phyloP scores from a whole-genome alignment of 768 basidiomycete genomes.

The Boletus subcaerulescens region DNA sequence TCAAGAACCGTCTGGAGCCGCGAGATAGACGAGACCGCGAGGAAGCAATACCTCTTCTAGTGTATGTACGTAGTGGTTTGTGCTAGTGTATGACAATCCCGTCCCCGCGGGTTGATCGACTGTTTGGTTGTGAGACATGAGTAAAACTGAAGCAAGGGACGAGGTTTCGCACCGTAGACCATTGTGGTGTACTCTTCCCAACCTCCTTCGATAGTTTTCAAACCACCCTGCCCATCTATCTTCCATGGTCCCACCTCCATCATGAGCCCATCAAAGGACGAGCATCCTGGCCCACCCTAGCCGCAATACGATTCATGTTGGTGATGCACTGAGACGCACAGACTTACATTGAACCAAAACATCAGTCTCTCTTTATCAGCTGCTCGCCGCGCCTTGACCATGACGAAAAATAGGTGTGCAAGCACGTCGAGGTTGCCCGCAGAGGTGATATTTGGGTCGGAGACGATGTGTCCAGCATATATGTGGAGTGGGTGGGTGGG shows the following conservation, averaged over 20 bases:
- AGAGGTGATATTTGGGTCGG: slow-evolving; percentile 61
- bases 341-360: slow-evolving; percentile 93
- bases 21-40: neutral
- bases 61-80: slow-evolving; percentile 80
- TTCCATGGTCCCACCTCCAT: slow-evolving; percentile 98
- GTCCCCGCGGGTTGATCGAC: slow-evolving; percentile 99
- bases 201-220: slow-evolving; percentile 76
- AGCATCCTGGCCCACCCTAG: slow-evolving; percentile 95
- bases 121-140: slow-evolving; percentile 33
- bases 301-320: neutral
- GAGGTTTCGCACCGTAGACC: slow-evolving; percentile 71
- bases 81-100: slow-evolving; percentile 86
- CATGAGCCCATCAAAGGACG: slow-evolving; percentile 94
- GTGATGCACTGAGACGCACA: neutral
- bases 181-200: slow-evolving; percentile 98
- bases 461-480: slow-evolving; percentile 82
- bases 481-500: slow-evolving; percentile 68
- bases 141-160: neutral
- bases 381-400: slow-evolving; percentile 79
- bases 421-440: slow-evolving; percentile 57
- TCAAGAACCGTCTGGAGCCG: neutral
- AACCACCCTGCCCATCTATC: slow-evolving; percentile 66
- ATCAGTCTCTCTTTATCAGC: slow-evolving; percentile 91
- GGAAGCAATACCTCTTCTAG: slow-evolving; percentile 55
- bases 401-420: slow-evolving; percentile 83